Evolutionary conservation across 2,329 filamentous ascomycete genomes (phyloP), one percentile per base, ranked within the genome.

Genomic region (Neopestalotiopsis clavispora): DNA sequence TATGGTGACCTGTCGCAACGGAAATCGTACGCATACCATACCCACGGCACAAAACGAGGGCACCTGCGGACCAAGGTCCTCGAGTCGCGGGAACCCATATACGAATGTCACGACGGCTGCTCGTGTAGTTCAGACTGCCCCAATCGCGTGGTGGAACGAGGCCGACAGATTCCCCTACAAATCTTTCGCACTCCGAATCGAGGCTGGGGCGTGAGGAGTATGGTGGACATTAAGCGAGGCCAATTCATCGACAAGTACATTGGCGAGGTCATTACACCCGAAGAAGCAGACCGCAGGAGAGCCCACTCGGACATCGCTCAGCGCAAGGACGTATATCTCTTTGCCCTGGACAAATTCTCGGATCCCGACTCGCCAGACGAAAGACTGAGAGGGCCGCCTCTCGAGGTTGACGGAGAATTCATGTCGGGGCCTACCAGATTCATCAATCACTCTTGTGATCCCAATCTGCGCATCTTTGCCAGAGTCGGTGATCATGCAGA

Each of bases 241-340:
- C 92, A 95, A 72, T 96, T 94, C 74, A 89, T 97, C 56, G 94
- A 95, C 76, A 88, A 87, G 7, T 97, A 96, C 75, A 85, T 94
- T 7, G 93, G 94, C 13, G 90, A 92, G 77, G 83, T 92, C 68
- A 90, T 93, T 73, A 90, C 89, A 1, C 83, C 85, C 0, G 73
- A 78, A 2, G 90, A 95, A 79, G 92, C 93, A 0, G 85, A 90
- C 17, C 82, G 83, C 1, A 89, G 94, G 2, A 90, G 93, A 6
- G 81, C 83, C 1, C 80, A 83, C 0, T 86, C 89, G 2, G 82
- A 84, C 38, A 80, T 87, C 2, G 86, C 86, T 0, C 84, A 88
- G 69, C 84, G 85, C n/a, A 95, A 95, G 74, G 90, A 92, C 28
- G 89, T 92, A 0, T 96, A 96, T 73, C 85, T 96, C 1, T 96